Evolutionary conservation across 192 early-diverging fungal genomes (phyloP).

Genomic region (Linnemannia elongata): DNA sequence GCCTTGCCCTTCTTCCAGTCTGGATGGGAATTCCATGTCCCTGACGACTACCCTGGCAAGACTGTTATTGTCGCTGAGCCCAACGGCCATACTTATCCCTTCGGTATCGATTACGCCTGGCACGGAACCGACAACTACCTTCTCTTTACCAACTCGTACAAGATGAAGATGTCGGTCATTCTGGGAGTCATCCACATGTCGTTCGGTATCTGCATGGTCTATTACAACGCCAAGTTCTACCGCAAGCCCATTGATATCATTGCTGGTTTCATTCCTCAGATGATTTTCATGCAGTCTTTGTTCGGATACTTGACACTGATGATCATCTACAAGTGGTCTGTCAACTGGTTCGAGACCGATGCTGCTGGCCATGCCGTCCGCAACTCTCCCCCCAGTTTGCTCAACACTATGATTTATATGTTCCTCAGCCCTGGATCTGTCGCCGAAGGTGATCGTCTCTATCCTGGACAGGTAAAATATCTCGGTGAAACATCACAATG

Average conservation of each 20-base stretch:
- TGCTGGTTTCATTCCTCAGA: conserved; percentile 93
- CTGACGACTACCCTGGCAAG: conserved; percentile 68
- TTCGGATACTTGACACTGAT: conserved; percentile 96
- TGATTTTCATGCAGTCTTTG: conserved; percentile 92
- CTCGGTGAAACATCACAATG: background rate
- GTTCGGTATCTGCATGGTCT: conserved; percentile 91
- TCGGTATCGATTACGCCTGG: conserved; percentile 75
- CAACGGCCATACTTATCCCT: conserved; percentile 58
- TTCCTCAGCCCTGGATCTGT: conserved; percentile 93
- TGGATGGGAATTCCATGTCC: conserved; percentile 80
- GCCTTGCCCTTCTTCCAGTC: conserved; percentile 79
- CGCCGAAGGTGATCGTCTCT: conserved; percentile 77
- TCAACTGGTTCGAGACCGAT: conserved; percentile 88
- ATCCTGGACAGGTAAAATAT: conserved; percentile 81
- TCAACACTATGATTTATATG: conserved; percentile 99
- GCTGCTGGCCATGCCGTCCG: conserved; percentile 69
- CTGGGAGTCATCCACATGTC: conserved; percentile 98
- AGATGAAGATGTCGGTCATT: conserved; percentile 99
- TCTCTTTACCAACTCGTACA: conserved; percentile 98
- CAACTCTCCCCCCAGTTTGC: conserved; percentile 89
- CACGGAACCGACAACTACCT: conserved; percentile 94
- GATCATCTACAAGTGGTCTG: conserved; percentile 97
- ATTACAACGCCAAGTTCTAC: conserved; percentile 94
- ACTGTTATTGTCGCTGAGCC: conserved; percentile 72
- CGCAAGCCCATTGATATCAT: conserved; percentile 84